Percentiles rank a stretch among this genome's conserved stretches.
phyloP scores from a whole-genome alignment of 805 yeast species.

The Candida ortonii region DNA sequence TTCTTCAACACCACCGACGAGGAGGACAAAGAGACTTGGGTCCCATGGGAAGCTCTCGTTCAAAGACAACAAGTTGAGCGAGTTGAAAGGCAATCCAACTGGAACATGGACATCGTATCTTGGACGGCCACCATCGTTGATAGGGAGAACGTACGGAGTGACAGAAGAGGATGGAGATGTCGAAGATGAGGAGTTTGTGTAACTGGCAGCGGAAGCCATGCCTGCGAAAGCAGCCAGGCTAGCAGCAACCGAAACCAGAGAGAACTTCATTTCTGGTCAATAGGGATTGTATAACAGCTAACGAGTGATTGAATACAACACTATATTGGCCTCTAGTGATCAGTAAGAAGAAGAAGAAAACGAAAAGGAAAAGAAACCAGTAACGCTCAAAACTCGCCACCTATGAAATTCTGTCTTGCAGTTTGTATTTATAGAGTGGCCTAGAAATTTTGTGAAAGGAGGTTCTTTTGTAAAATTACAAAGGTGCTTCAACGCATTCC shows the following conservation, averaged over 20 bases:
- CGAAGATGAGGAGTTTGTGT: slow-evolving; percentile 20
- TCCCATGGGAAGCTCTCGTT: slow-evolving; percentile 19
- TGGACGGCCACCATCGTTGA: slow-evolving; percentile 18
- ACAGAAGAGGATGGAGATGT: slow-evolving; percentile 12
- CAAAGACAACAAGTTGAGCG: slow-evolving; percentile 18
- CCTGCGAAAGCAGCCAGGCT: slow-evolving; percentile 16
- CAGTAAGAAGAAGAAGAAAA: too few relatives aligned
- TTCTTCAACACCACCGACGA: slow-evolving; percentile 9
- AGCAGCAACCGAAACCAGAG: slow-evolving; percentile 19
- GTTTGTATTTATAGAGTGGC: too few relatives aligned
- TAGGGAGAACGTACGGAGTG: slow-evolving; percentile 20
- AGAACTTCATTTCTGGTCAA: slow-evolving; percentile 19
- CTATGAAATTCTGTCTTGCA: too few relatives aligned
- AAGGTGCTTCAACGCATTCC: too few relatives aligned
- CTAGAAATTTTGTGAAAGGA: too few relatives aligned
- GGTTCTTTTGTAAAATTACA: too few relatives aligned
- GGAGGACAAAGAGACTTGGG: slow-evolving; percentile 4
- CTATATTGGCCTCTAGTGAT: too few relatives aligned
- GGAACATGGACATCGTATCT: slow-evolving; percentile 21
- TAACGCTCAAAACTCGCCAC: too few relatives aligned
- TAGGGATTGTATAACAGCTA: too few relatives aligned
- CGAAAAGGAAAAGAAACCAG: too few relatives aligned
- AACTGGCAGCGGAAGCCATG: slow-evolving; percentile 18
- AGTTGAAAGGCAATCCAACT: slow-evolving; percentile 10
- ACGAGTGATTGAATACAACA: not conserved